Conservation (phyloP, 805 yeast genomes). For the Suhomyces vadensis region DNA sequence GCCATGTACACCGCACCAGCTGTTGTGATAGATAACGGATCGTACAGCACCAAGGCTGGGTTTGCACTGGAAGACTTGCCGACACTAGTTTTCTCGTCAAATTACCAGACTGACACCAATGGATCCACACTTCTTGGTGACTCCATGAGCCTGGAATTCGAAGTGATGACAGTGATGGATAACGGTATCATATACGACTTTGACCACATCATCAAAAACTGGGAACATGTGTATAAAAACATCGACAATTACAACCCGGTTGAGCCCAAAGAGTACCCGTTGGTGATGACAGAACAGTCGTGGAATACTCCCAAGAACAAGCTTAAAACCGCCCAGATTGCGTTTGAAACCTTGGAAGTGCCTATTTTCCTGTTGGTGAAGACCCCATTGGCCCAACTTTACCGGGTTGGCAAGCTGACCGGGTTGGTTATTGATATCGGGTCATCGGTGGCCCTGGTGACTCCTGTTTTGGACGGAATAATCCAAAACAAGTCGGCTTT, state of each 20-base stretch:
- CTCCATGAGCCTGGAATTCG: conserved; percentile 45
- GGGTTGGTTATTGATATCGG: conserved; percentile 85
- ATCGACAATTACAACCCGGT: conserved; percentile 44
- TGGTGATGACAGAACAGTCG: conserved; percentile 62
- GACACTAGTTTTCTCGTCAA: conserved; percentile 54
- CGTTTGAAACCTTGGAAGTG: conserved; percentile 70
- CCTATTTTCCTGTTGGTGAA: conserved; percentile 77
- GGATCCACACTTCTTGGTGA: conserved; percentile 43
- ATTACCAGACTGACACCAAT: conserved; percentile 44
- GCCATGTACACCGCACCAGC: conserved; percentile 46
- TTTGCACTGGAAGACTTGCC: conserved; percentile 67
- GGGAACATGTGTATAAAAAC: conserved; percentile 63
- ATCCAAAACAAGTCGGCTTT: conserved; percentile 64
- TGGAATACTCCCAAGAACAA: conserved; percentile 68
- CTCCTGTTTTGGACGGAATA: conserved; percentile 77
- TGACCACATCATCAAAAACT: conserved; percentile 65
- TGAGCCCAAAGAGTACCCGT: conserved; percentile 62
- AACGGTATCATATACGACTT: conserved; percentile 71
- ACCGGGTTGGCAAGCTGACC: conserved; percentile 74
- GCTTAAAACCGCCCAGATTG: conserved; percentile 62
- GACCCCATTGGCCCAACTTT: conserved; percentile 74
- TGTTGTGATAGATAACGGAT: conserved; percentile 69
- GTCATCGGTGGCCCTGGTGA: conserved; percentile 63
- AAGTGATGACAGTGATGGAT: conserved; percentile 59
- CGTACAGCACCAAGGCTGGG: conserved; percentile 67